These are phyloP conservation scores for Eucalyptus marginata DNA, from an alignment of 345 rosid genomes.

Conservation along the genomic window DNA sequence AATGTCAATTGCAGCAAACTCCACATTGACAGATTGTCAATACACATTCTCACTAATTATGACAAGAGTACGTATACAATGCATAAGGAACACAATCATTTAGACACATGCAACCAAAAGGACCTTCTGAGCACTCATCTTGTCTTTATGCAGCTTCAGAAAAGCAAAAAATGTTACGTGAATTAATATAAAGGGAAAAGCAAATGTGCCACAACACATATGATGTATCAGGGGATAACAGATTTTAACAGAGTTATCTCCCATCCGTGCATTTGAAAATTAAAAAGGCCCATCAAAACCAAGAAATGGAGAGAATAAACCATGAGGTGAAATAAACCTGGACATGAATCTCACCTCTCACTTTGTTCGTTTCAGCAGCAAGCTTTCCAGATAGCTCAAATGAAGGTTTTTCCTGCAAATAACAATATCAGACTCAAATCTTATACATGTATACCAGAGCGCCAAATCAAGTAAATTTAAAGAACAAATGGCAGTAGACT, in stretches of 20 bases:
- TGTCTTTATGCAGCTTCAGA: background rate
- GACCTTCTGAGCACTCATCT: background rate
- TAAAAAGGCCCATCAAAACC: background rate
- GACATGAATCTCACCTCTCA: constrained; percentile 42
- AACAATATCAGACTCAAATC: background rate
- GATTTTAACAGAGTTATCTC: background rate
- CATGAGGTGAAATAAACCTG: background rate
- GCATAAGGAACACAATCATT: background rate
- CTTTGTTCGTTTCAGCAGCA: constrained; percentile 91
- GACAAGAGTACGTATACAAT: background rate
- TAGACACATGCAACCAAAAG: background rate
- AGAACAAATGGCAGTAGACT: background rate
- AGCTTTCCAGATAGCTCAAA: constrained; percentile 97
- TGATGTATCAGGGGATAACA: background rate
- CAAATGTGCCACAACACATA: background rate
- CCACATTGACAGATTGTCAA: background rate
- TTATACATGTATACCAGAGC: background rate
- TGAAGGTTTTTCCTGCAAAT: constrained; percentile 67
- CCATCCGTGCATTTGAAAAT: background rate
- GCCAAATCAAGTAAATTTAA: background rate
- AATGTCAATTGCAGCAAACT: background rate
- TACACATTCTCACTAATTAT: background rate
- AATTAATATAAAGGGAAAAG: background rate
- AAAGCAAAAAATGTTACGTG: background rate
- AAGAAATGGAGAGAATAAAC: background rate